Base-by-base conservation (phyloP, 176 grass and related monocot species). In the Carex cristatella region DNA sequence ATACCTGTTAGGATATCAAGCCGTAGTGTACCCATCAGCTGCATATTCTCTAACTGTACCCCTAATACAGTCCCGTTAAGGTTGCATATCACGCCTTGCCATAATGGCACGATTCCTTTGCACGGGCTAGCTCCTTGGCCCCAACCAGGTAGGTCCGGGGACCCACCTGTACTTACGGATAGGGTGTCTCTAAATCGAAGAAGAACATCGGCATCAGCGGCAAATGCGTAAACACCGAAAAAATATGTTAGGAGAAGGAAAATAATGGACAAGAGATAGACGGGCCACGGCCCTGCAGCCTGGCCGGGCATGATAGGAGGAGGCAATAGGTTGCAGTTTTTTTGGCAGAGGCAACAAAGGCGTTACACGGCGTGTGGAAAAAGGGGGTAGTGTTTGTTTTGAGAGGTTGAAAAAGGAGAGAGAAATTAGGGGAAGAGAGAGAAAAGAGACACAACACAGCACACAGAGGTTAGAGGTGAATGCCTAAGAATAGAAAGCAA, bases 31-130 rank as follows among this genome's bases (percentile, higher is more conserved):
- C 95, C 93, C 7, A 85, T 61, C 4, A 98, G 91, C 18, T 27
- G 67, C 82, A 95, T 88, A 85, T 57, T 12, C 86, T 98, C 91
- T n/a, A 98, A 85, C 76, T 86, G 69, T 23, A 95, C 69, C 58
- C 86, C 77, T 23, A 53, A 19, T 51, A 98, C 93, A 10, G 28
- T 23, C 62, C 86, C 63, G 2, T 83, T 83, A n/a, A 83, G 18
- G 63, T 83, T 69, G 65, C 81, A 83, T 53, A 83, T 83, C 3
- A 83, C 46, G 10, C 81, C 81, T 68, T 77, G 14, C 1, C 6
- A 37, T 58, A 1, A 83, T 66, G 6, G 81, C 59, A 84, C 61
- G 0, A 46, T 72, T 13, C 4, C 81, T 12, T 10, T 19, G 56
- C 90, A 84, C 7, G 53, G 68, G 73, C 83, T 80, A 4, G 74